These are phyloP conservation scores for Fusarium robinianum DNA, from an alignment of 2,329 filamentous ascomycete species.

Conservation along the genomic window DNA sequence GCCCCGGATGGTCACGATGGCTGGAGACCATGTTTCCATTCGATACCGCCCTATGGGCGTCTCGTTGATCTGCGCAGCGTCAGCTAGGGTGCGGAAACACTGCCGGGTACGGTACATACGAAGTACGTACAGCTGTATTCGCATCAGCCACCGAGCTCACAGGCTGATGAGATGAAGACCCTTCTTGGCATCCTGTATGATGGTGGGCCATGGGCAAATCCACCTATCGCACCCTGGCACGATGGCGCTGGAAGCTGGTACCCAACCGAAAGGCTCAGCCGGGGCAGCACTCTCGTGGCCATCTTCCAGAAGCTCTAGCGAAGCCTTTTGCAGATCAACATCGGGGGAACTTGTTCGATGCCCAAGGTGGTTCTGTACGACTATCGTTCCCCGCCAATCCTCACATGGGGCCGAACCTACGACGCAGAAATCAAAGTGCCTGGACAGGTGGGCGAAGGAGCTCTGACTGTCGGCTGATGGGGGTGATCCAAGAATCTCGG, in stretches of 20 bases:
- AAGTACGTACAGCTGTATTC: conserved; percentile 7
- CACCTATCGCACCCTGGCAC: conserved; percentile 35
- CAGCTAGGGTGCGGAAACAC: too few relatives aligned
- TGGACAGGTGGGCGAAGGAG: too few relatives aligned
- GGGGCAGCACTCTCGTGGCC: conserved; percentile 17
- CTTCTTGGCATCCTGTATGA: conserved; percentile 30
- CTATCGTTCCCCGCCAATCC: conserved; percentile 3
- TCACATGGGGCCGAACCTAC: conserved; percentile 4
- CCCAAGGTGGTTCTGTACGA: conserved; percentile 10
- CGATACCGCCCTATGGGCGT: too few relatives aligned
- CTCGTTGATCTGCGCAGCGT: too few relatives aligned
- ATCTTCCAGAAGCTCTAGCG: conserved; percentile 35
- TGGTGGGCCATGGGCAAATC: conserved; percentile 27
- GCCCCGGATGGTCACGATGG: too few relatives aligned
- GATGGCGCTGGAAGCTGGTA: conserved; percentile 8
- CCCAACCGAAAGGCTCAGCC: conserved; percentile 21
- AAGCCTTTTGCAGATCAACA: conserved; percentile 29
- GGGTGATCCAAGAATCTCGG: neutral
- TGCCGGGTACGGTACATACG: too few relatives aligned
- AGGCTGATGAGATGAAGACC: conserved; percentile 31
- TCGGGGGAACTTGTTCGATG: conserved; percentile 5
- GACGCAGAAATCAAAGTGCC: neutral
- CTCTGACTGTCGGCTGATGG: too few relatives aligned
- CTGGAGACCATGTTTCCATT: too few relatives aligned
- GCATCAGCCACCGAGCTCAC: conserved; percentile 12